phyloP scores from a whole-genome alignment of 1,284 basidiomycete genomes.

The Flammula alnicola region DNA sequence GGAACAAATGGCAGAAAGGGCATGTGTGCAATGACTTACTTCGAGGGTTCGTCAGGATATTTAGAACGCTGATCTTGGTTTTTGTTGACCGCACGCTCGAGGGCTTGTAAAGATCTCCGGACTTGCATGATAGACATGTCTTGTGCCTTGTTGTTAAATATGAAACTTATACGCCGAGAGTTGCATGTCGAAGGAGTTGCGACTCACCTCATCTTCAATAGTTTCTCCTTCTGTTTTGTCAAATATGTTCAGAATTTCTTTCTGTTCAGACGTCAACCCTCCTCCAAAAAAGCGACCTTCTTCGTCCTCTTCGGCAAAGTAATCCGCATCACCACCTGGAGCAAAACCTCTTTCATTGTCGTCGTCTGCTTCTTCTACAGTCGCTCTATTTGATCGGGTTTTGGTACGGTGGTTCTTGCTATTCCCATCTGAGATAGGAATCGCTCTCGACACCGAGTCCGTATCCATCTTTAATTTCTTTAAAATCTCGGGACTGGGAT shows the following conservation, averaged over 20 bases:
- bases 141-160: conserved; percentile 64
- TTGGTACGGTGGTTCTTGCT: background rate
- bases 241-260: conserved; percentile 90
- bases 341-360: conserved; percentile 65
- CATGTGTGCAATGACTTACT: conserved; percentile 60
- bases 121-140: conserved; percentile 73
- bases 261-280: conserved; percentile 88
- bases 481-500: conserved; percentile 80
- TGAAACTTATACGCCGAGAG: too few relatives aligned
- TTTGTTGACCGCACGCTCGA: conserved; percentile 89
- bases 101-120: conserved; percentile 76
- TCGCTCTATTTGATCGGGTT: conserved; percentile 43
- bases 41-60: conserved; percentile 88
- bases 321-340: conserved; percentile 85
- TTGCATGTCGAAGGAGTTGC: too few relatives aligned
- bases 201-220: conserved; percentile 69
- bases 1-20: background rate
- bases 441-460: conserved; percentile 15
- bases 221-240: conserved; percentile 71
- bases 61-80: conserved; percentile 96
- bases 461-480: conserved; percentile 74
- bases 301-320: conserved; percentile 88
- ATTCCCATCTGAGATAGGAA: background rate
- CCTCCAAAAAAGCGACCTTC: conserved; percentile 95
- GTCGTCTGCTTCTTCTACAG: conserved; percentile 62